These are phyloP conservation scores for Malus hybrid DNA, from an alignment of 331 rosid species.

Conservation along the genomic window DNA sequence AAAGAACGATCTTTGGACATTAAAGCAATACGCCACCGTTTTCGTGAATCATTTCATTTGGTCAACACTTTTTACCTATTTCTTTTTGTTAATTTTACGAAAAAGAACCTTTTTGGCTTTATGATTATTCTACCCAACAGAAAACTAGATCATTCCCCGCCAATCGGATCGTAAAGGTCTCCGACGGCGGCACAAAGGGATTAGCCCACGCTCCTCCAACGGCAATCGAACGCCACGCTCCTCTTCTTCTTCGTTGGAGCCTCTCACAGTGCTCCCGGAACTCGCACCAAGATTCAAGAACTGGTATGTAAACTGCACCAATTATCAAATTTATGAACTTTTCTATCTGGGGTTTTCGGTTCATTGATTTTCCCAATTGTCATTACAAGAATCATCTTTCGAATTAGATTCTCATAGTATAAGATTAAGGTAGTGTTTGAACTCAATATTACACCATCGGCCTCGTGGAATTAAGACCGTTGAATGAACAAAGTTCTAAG, in stretches of 20 bases:
- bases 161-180: constrained; percentile 11
- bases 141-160: constrained; percentile 10
- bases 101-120: too few relatives aligned
- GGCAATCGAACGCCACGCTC: neutral
- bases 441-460: too few relatives aligned
- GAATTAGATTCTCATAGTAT: too few relatives aligned
- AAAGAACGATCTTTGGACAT: too few relatives aligned
- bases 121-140: neutral
- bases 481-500: too few relatives aligned
- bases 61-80: too few relatives aligned
- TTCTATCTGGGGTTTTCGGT: neutral
- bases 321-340: neutral
- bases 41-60: too few relatives aligned
- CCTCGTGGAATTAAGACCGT: too few relatives aligned
- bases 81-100: too few relatives aligned
- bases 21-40: too few relatives aligned
- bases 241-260: neutral
- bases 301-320: constrained; percentile 2
- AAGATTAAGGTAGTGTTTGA: too few relatives aligned
- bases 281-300: constrained; percentile 1
- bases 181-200: neutral
- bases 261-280: neutral
- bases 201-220: constrained; percentile 10
- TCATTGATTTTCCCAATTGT: neutral
- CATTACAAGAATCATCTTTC: neutral